Percentiles rank a stretch among this genome's conserved stretches.
phyloP scores from a whole-genome alignment of 2,329 filamentous ascomycete species.

The Periconia macrospinosa region DNA sequence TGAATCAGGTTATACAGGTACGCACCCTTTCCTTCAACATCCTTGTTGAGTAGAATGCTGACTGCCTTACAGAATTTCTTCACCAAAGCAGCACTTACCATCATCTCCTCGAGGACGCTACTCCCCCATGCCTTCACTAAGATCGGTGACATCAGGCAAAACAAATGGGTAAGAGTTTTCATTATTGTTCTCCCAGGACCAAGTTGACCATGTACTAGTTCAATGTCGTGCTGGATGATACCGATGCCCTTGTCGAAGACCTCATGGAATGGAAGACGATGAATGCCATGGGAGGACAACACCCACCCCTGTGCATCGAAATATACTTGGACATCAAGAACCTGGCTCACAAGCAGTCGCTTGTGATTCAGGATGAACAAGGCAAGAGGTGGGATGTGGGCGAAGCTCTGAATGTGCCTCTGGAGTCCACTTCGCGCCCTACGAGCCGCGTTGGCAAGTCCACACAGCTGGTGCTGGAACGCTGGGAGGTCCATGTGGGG shows the following conservation, averaged over 20 bases:
- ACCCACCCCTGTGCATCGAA: constrained; percentile 85
- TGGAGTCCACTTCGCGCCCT: constrained; percentile 52
- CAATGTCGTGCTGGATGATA: constrained; percentile 91
- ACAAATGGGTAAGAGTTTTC: constrained; percentile 77
- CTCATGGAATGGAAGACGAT: constrained; percentile 79
- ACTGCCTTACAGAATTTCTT: constrained; percentile 74
- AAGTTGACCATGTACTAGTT: constrained; percentile 62
- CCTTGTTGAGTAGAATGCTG: constrained; percentile 16
- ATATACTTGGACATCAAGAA: constrained; percentile 81
- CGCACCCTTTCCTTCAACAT: constrained; percentile 17
- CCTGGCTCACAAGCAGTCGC: constrained; percentile 79
- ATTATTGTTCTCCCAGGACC: neutral
- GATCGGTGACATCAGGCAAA: constrained; percentile 67
- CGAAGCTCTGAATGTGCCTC: constrained; percentile 73
- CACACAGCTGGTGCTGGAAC: constrained; percentile 81
- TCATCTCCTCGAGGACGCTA: constrained; percentile 78
- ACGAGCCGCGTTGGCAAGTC: constrained; percentile 47
- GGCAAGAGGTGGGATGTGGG: constrained; percentile 92
- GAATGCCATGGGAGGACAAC: constrained; percentile 74
- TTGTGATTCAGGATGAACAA: constrained; percentile 84
- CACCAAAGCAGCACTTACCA: constrained; percentile 80
- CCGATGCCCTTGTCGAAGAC: constrained; percentile 81
- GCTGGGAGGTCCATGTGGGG: constrained; percentile 86
- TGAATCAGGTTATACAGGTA: constrained; percentile 94
- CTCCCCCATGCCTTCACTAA: constrained; percentile 62